Base-by-base conservation (phyloP, 106 monocot species). In the Dendrobium officinale region DNA sequence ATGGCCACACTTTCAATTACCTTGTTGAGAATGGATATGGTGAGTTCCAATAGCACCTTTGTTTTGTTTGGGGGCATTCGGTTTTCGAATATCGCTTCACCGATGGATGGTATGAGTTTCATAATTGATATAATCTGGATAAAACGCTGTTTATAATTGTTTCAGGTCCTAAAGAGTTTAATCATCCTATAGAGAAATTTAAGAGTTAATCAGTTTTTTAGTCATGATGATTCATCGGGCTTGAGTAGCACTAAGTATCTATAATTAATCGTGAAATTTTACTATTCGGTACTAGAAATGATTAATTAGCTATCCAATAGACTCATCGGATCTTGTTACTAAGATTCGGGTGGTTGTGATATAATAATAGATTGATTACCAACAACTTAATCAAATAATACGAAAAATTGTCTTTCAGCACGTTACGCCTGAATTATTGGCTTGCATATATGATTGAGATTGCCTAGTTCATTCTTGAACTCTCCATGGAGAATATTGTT, bases 1-100 rank as follows among this genome's bases (percentile, higher is more conserved):
- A 87, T 33, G 83, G 87, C 37, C 87, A 87, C 56, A 87, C 87
- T 61, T 87, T 87, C 79, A 87, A 87, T 55, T 87, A 81, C 75
- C 87, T 87, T 24, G 86, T 82, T 55, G 77, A 86, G 33, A 77
- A 85, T 22, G 88, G 88, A 55, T 88, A 70, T 79, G 76, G 88
- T 88, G n/a, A 88, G 85, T 48, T 47, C 75, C 76, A 19, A 43
- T 74, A 2, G 19, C 4, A 4, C 29, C 19, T 74, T 44, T 16
- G 19, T 74, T 74, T 74, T 42, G 42, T 9, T 44, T 42, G 20
- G 43, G 43, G 19, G 20, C 44, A 40, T 70, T 70, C 15, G 13
- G 4, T 70, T 3, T 70, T 70, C 37, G 70, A 70, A 1, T 29
- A 70, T 70, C 33, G 33, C 29, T 37, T 29, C 33, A 29, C 15